Evolutionary conservation across 768 basidiomycete species (phyloP).

Genomic region (Leccinellum luteum): DNA sequence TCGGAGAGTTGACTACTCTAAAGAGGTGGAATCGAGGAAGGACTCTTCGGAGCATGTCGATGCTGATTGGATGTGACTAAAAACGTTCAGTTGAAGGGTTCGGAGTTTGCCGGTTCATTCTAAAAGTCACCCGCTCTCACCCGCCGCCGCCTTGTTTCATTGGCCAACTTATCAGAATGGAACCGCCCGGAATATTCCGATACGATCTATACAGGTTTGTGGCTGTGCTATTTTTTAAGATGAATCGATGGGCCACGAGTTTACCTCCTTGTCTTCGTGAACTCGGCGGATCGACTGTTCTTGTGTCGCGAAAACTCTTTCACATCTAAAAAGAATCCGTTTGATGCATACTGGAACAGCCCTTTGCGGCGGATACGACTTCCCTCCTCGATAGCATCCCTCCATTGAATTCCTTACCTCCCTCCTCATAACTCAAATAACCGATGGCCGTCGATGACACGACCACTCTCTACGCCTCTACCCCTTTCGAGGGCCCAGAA

Average conservation of each 20-base stretch:
- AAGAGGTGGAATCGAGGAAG: slow-evolving; percentile 47
- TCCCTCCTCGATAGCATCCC: slow-evolving; percentile 48
- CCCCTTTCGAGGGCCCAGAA: slow-evolving; percentile 90
- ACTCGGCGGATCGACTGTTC: slow-evolving; percentile 15
- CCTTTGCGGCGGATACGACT: slow-evolving; percentile 36
- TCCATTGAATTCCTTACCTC: slow-evolving; percentile 13
- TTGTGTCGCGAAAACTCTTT: slow-evolving; percentile 13
- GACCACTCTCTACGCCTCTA: slow-evolving; percentile 29
- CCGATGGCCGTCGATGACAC: slow-evolving; percentile 28
- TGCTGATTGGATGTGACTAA: neutral
- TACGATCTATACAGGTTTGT: slow-evolving; percentile 23
- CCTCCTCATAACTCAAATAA: neutral
- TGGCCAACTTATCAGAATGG: too few species aligned
- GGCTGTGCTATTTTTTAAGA: slow-evolving; percentile 20
- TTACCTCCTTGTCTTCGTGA: slow-evolving; percentile 13
- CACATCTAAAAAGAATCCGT: slow-evolving; percentile 20
- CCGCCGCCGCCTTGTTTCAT: slow-evolving; percentile 1
- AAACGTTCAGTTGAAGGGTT: neutral
- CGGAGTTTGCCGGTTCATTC: neutral
- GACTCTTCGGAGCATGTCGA: slow-evolving; percentile 37
- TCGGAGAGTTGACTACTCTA: slow-evolving; percentile 39
- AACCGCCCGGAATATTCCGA: slow-evolving; percentile 14
- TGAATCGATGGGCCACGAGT: slow-evolving; percentile 6
- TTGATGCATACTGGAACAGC: slow-evolving; percentile 46
- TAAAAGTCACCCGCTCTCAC: neutral